Base-by-base conservation (phyloP, 306 rosid species). In the Castanea mollissima region DNA sequence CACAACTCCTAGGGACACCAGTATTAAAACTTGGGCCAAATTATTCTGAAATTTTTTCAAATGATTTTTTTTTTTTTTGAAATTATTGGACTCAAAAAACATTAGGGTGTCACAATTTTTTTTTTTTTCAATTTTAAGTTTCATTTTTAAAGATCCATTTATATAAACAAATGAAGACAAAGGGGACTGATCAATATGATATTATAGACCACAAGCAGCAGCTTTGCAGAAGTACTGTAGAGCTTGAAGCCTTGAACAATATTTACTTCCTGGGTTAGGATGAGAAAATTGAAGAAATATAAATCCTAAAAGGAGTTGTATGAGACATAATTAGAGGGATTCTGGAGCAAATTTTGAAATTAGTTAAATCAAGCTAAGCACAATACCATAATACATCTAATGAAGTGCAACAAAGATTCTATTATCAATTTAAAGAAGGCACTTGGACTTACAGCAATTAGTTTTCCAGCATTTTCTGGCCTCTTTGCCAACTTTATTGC, bases 391-490 rank as follows among this genome's bases (percentile, higher is more conserved):
- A 32, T 0, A 34, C 7, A 18, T 5, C 34, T 35, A 19, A 67
- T 10, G 4, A 27, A 34, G 49, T 7, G 49, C 27, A 34, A 1
- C 14, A 67, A 21, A 34, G 49, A 35, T 34, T 63, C 21, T 60
- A 49, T 29, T 29, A 77, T 38, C 76, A 52, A 82, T 72, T 46
- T 32, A 5, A 44, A 59, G 51, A 75, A 41, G 55, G 49, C 72
- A 67, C 56, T 55, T 49, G 38, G 6, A 46, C 97, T 86, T 80
- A 88, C 97, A 77, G 82, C 93, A 71, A 91, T 89, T 55, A 94
- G 98, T 78, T 92, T 94, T 78, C 96, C 96, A 11, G 89, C 88
- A 81, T 88, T 82, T 85, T 92, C 98, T 32, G 87, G 89, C 84
- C 87, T 89, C 87, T 85, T 92, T 13, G 91, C 98, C 78, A 94